These are phyloP conservation scores for Panellus pusillus DNA, from an alignment of 768 basidiomycete species.

Conservation along the genomic window DNA sequence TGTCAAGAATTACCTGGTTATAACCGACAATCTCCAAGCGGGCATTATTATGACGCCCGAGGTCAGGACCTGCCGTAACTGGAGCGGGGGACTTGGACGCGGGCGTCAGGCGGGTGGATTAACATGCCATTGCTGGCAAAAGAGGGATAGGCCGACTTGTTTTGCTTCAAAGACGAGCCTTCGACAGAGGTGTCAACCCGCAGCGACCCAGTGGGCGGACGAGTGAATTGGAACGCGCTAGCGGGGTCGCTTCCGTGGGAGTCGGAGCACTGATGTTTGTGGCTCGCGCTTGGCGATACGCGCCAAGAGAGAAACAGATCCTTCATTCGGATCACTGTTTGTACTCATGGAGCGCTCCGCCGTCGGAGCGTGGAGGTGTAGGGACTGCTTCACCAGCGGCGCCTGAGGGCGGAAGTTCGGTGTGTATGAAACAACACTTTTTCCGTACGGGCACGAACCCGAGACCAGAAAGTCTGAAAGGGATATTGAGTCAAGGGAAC, in stretches of 20 bases:
- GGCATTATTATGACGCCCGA: slow-evolving; percentile 73
- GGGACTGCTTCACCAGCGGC: slow-evolving; percentile 52
- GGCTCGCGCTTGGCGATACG: slow-evolving; percentile 66
- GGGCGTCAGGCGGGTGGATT: slow-evolving; percentile 54
- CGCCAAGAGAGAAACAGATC: slow-evolving; percentile 69
- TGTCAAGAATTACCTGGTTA: slow-evolving; percentile 51
- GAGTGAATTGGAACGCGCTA: slow-evolving; percentile 51
- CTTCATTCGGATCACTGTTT: slow-evolving; percentile 80
- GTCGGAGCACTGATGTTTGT: slow-evolving; percentile 42
- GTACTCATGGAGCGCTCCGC: slow-evolving; percentile 69
- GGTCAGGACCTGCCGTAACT: slow-evolving; percentile 82
- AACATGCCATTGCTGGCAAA: slow-evolving; percentile 62
- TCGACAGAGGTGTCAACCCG: slow-evolving; percentile 74
- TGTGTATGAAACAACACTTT: slow-evolving; percentile 92
- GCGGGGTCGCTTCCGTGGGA: slow-evolving; percentile 51
- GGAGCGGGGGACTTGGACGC: slow-evolving; percentile 73
- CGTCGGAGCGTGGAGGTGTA: slow-evolving; percentile 53
- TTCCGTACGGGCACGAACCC: slow-evolving; percentile 90
- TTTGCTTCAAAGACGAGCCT: slow-evolving; percentile 62
- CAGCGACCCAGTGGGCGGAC: slow-evolving; percentile 69
- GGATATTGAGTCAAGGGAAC: not conserved
- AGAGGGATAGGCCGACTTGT: slow-evolving; percentile 83
- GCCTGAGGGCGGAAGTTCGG: slow-evolving; percentile 72
- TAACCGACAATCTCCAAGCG: slow-evolving; percentile 74
- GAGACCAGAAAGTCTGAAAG: slow-evolving; percentile 86